Evolutionary conservation across 495 filamentous ascomycete genomes (phyloP), one percentile per base, ranked within the genome.

Genomic region (Tetracladium setigerum): DNA sequence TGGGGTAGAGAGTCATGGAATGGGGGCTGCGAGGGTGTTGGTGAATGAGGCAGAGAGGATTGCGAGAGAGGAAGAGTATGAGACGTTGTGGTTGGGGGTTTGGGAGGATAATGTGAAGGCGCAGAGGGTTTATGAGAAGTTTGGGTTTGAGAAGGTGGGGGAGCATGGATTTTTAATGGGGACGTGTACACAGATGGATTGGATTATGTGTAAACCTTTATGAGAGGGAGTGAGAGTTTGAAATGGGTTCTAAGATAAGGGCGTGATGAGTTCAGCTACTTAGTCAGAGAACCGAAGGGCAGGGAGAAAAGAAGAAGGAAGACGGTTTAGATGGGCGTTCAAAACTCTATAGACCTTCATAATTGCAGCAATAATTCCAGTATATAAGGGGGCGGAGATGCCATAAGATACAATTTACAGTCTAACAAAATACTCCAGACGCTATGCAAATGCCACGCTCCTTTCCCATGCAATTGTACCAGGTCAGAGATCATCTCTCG

Each of bases 401-500:
- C n/a, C n/a, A n/a, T n/a, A n/a, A n/a, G n/a, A n/a, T n/a, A n/a
- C n/a, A n/a, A n/a, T n/a, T 34, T 34, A 8, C 31, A n/a, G n/a
- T 8, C n/a, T 8, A 34, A n/a, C 31, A 34, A 34, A 8, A 41
- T 13, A 15, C 38, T 18, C 19, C 19, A 41, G 16, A 10, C 38
- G 16, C 6, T 18, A 19, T 19, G 38, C 38, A 22, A 41, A 41
- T 41, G 38, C 38, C 13, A n/a, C 27, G 6, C 27, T 13, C 13
- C 5, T 6, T 16, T 13, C 10, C 10, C 10, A 18, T 18, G 4
- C 4, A 18, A 41, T 22, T 41, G 19, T 27, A 41, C 19, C 19
- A 22, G 15, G 22, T 59, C 62, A 84, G 46, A 85, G 52, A 66
- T 85, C 86, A 54, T 87, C 81, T 39, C 68, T 62, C 38, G 57